Evolutionary conservation across 176 grass and related monocot genomes (phyloP).

Genomic region (Metroxylon sagu): DNA sequence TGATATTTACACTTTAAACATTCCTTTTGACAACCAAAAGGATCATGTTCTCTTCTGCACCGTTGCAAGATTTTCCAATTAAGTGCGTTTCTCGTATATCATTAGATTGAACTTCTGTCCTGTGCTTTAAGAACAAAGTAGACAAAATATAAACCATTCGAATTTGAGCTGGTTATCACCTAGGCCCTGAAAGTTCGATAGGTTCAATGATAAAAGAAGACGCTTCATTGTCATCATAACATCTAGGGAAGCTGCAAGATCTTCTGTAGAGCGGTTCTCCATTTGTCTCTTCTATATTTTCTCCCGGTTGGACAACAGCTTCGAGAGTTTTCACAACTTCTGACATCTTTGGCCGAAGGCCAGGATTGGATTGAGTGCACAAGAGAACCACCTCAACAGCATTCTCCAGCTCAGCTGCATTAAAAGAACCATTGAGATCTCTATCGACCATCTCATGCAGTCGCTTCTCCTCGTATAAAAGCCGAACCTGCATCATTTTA

Average conservation of each 20-base stretch:
- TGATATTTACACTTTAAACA: too few relatives aligned
- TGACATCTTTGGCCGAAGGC: constrained; percentile 81
- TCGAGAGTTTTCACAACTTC: constrained; percentile 81
- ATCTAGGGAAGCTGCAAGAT: constrained; percentile 63
- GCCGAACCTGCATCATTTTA: constrained; percentile 46
- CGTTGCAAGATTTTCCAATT: too few relatives aligned
- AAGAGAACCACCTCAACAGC: constrained; percentile 61
- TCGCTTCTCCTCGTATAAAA: constrained; percentile 65
- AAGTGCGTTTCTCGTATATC: too few relatives aligned
- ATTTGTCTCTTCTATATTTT: constrained; percentile 42
- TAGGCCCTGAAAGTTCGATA: constrained; percentile 86
- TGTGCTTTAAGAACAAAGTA: too few relatives aligned
- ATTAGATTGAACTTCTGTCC: too few relatives aligned
- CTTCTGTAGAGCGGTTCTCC: constrained; percentile 29
- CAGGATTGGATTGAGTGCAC: constrained; percentile 79
- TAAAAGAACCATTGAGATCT: constrained; percentile 59
- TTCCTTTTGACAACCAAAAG: too few relatives aligned
- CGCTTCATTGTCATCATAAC: constrained; percentile 79
- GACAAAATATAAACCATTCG: too few relatives aligned
- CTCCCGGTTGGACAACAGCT: constrained; percentile 36
- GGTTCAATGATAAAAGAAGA: constrained; percentile 93
- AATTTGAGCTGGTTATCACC: constrained; percentile 28
- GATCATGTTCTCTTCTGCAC: too few relatives aligned
- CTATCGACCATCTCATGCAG: constrained; percentile 53
- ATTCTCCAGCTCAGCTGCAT: constrained; percentile 49